Evolutionary conservation across 2,329 filamentous ascomycete genomes (phyloP).

Genomic region (Colletotrichum limetticola): DNA sequence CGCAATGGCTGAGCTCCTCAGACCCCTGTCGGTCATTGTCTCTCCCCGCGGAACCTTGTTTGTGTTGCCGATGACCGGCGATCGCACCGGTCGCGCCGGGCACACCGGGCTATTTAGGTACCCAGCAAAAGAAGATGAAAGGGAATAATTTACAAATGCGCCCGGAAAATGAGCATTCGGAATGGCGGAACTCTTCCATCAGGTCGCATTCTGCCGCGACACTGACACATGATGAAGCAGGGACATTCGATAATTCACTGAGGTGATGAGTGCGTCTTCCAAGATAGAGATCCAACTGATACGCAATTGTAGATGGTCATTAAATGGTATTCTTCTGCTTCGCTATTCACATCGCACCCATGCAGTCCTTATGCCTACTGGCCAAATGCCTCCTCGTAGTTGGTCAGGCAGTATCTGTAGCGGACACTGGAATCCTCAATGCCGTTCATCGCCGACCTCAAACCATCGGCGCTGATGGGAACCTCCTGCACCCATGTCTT

Average conservation of each 20-base stretch:
- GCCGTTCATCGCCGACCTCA: constrained; percentile 75
- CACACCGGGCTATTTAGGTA: too few relatives aligned
- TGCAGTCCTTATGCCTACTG: constrained; percentile 41
- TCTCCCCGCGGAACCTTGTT: not conserved
- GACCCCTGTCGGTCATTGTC: not conserved
- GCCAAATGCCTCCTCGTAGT: constrained; percentile 76
- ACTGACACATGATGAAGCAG: not conserved
- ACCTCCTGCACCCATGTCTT: constrained; percentile 79
- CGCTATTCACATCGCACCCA: constrained; percentile 15
- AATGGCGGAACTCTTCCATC: not conserved
- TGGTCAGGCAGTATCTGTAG: constrained; percentile 81
- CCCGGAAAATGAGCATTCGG: not conserved
- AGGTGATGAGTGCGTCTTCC: too few relatives aligned
- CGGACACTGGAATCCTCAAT: constrained; percentile 77
- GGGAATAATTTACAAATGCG: not conserved
- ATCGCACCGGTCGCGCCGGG: not conserved
- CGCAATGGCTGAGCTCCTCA: not conserved
- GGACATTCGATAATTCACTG: not conserved
- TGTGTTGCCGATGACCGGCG: constrained; percentile 6
- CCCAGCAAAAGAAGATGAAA: too few relatives aligned
- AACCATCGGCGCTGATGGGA: constrained; percentile 76
- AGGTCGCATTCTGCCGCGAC: not conserved
- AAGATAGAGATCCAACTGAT: too few relatives aligned
- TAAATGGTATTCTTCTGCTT: constrained; percentile 24
- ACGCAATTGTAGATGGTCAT: not conserved